Evolutionary conservation across 192 early-diverging fungal species (phyloP).

Genomic region (Cetraspora pellucida): DNA sequence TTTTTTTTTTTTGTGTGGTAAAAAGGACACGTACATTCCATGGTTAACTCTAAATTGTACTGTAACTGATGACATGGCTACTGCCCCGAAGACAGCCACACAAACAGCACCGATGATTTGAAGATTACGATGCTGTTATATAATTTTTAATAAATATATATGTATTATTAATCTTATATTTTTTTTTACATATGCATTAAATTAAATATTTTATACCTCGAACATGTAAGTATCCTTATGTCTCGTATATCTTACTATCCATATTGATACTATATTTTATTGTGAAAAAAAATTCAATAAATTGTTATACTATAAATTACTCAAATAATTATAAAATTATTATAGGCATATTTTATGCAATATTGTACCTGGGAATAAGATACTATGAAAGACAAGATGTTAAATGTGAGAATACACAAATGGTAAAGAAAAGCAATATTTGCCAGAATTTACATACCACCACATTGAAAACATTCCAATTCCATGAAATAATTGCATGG

Average conservation of each 20-base stretch:
- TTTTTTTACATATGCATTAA: too few relatives aligned
- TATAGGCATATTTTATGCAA: too few relatives aligned
- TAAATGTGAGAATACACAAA: background rate
- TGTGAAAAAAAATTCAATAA: background rate
- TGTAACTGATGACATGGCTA: conserved; percentile 24
- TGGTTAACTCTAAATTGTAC: background rate
- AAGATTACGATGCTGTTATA: conserved; percentile 17
- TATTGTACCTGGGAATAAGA: conserved; percentile 29
- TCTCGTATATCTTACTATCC: conserved; percentile 28
- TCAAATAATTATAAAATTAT: background rate
- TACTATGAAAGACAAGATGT: background rate
- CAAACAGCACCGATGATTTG: conserved; percentile 31
- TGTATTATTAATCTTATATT: too few relatives aligned
- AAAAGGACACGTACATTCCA: background rate
- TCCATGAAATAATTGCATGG: conserved; percentile 1
- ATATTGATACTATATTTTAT: conserved; percentile 17
- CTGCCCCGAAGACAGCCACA: conserved; percentile 25
- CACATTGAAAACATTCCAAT: conserved; percentile 32
- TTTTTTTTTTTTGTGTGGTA: too few relatives aligned
- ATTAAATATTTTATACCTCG: too few relatives aligned
- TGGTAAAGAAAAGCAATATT: too few relatives aligned
- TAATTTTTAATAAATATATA: too few relatives aligned
- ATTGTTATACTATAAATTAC: background rate
- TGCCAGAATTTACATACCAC: conserved; percentile 17
- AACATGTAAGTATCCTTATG: conserved; percentile 17